These are phyloP conservation scores for Phialemoniopsis sp. DNA, from an alignment of 2,329 filamentous ascomycete genomes.

Conservation along the genomic window DNA sequence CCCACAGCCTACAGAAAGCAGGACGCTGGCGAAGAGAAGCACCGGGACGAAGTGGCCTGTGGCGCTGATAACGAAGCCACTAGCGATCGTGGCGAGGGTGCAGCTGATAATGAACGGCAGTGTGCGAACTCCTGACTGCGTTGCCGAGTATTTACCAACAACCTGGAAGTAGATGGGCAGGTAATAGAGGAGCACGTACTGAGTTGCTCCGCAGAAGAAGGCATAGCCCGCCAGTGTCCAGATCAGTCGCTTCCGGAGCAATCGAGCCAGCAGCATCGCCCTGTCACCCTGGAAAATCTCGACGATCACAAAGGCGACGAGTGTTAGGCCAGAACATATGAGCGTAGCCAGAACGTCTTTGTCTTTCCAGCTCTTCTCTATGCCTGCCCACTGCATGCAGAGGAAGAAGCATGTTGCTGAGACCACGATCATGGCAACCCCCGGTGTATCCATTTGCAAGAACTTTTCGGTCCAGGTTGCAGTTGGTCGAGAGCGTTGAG, in stretches of 20 bases:
- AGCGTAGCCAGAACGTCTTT: conserved; percentile 29
- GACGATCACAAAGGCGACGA: conserved; percentile 21
- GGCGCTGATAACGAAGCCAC: conserved; percentile 23
- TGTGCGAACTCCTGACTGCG: conserved; percentile 30
- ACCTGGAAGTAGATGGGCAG: conserved; percentile 49
- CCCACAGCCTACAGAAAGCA: conserved; percentile 29
- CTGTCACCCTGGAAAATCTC: conserved; percentile 33
- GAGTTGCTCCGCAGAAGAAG: conserved; percentile 35
- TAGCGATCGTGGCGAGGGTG: conserved; percentile 26
- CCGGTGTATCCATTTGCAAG: conserved; percentile 35
- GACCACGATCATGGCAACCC: conserved; percentile 31
- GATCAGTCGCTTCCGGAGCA: conserved; percentile 38
- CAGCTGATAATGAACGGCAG: conserved; percentile 34
- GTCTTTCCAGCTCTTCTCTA: conserved; percentile 28
- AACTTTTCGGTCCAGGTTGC: conserved; percentile 29
- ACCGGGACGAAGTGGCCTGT: conserved; percentile 23
- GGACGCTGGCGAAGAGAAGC: conserved; percentile 29
- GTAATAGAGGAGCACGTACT: conserved; percentile 41
- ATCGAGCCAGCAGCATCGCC: conserved; percentile 43
- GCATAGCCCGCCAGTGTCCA: conserved; percentile 33
- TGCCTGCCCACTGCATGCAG: conserved; percentile 37
- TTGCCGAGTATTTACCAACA: conserved; percentile 31
- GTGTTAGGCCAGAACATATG: conserved; percentile 16
- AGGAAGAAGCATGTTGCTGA: conserved; percentile 31
- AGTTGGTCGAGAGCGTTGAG: conserved; percentile 19